phyloP scores from a whole-genome alignment of 164 flowering plant species.

The Nymphaea thermarum region DNA sequence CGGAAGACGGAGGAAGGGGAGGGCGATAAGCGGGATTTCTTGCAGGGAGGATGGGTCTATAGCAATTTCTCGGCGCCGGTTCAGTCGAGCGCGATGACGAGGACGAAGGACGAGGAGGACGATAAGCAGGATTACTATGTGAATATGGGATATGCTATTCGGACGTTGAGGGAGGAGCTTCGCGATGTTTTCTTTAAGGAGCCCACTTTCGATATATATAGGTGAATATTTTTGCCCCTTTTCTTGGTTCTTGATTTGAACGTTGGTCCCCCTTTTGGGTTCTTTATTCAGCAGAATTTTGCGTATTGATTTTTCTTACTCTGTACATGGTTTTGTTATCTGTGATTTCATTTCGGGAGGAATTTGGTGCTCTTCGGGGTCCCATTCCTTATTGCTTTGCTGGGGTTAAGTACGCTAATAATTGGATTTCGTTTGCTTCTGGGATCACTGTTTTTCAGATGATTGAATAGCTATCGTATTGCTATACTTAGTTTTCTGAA shows the following conservation, averaged over 20 bases:
- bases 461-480: too few species aligned
- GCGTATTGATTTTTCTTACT: not conserved
- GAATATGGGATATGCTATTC: slow-evolving; percentile 74
- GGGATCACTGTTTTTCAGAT: too few species aligned
- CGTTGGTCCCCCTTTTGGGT: not conserved
- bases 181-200: slow-evolving; percentile 56
- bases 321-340: not conserved
- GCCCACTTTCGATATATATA: slow-evolving; percentile 61
- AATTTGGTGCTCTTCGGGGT: too few species aligned
- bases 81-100: slow-evolving; percentile 5
- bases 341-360: not conserved
- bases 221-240: slow-evolving; percentile 23
- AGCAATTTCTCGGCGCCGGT: not conserved
- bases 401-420: too few species aligned
- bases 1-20: too few species aligned
- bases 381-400: too few species aligned
- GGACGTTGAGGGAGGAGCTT: slow-evolving; percentile 66
- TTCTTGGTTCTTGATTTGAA: not conserved
- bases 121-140: slow-evolving; percentile 58
- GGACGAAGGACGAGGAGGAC: slow-evolving; percentile 30
- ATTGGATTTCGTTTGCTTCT: too few species aligned
- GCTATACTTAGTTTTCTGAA: too few species aligned
- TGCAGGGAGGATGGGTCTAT: not conserved
- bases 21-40: too few species aligned
- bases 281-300: not conserved